Base-by-base conservation (phyloP, 2,329 filamentous ascomycete genomes). In the Fusarium burgessii region DNA sequence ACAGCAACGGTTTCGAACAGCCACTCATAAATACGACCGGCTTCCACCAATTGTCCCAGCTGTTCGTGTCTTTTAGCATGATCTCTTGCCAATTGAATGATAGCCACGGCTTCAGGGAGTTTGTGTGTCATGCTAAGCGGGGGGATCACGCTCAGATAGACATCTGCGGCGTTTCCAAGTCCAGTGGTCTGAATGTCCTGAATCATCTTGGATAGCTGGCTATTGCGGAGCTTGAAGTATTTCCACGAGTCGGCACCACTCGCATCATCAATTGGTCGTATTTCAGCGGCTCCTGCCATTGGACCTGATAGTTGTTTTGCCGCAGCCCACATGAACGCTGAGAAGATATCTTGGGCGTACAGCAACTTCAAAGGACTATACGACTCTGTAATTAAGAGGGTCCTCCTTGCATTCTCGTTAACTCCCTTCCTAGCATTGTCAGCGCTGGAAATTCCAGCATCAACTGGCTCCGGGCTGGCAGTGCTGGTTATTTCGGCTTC, bases 291-390 rank as follows among this genome's bases (percentile, higher is more conserved):
- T 15, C 27, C 38, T 9, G n/a, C 6, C 10, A 55, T 42, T 6
- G 51, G n/a, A 14, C 4, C 8, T 1, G 4, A 3, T 15, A 55
- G 27, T 14, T 10, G 3, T n/a, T 23, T 17, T 4, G 27, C n/a
- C 3, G 18, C n/a, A 32, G 38, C 27, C 9, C 11, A 12, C 11
- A 25, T 43, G 4, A 55, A 35, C 1, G n/a, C 9, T 4, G 38
- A 40, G 17, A 46, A 46, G 3, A 46, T 46, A 17, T 32, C 43
- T 32, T 46, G 43, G n/a, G 43, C 43, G 15, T 46, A 46, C 17
- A 46, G 25, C 9, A 46, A 12, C 6, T 46, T 46, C 25, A 29
- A n/a, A 9, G 43, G 27, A 11, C 12, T 29, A 8, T 46, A 29
- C 14, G 43, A 46, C 25, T 18, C 27, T 46, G 10, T 9, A 7